Base-by-base conservation (phyloP, 2,329 filamentous ascomycete species). In the Ilyonectria mors-panacis region DNA sequence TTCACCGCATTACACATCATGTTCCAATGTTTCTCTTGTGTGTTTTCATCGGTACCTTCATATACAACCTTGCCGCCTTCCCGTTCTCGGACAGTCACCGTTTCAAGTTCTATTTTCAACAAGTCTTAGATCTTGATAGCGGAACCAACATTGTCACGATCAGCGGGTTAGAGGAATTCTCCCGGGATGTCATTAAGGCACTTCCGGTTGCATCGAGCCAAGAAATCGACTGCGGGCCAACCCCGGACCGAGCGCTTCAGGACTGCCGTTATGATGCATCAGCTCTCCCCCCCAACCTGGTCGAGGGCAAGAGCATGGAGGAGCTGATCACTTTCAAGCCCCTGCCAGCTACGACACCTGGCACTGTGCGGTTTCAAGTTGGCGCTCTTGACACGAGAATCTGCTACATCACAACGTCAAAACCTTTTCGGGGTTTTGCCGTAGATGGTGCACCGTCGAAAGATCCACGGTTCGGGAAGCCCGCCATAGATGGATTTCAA, bases 11-110 rank as follows among this genome's bases (percentile, higher is more conserved):
- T 70, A 94, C 92, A 1, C 92, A 93, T 77, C 94, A 97, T 66
- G 79, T 98, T 4, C 95, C 96, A 0, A 83, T 92, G 0, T 91
- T 97, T 73, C 80, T 98, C 17, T 85, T 97, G 30, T 77, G 91
- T 13, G 83, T 97, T 9, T 93, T 94, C 68, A 76, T 89, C 26
- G 93, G 86, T 33, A 97, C 94, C 1, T 82, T 97, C 30, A 87
- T 95, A 63, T 98, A 97, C 84, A 97, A 97, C 77, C 87, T 98
- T 5, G 82, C 89, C 2, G 93, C 93, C 1, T 98, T 97, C 79
- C 96, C 96, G 0, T 98, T 98, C 81, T 96, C 94, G 0, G 83
- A 88, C 23, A 87, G 90, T 66, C 93, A 91, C 77, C 89, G 94
- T 42, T 89, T 97, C 79, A 98, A 98, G 80, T 86, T 95, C 54